Base-by-base conservation (phyloP, 306 rosid genomes). In the Glycine latifolia region DNA sequence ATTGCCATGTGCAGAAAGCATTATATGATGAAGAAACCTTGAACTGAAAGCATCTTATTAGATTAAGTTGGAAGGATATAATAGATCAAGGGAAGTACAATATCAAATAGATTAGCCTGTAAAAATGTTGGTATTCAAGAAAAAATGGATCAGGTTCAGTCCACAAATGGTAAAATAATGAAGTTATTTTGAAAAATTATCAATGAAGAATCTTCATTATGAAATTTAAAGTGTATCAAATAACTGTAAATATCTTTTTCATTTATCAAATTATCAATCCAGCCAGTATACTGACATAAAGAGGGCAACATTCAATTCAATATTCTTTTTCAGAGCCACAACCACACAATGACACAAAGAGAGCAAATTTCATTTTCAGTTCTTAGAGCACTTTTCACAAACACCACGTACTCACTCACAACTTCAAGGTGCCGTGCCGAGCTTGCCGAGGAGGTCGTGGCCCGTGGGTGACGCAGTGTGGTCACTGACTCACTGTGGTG, bases 201-300 rank as follows among this genome's bases (percentile, higher is more conserved):
- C 56, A 44, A 82, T 2, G 37, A 75, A 50, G 39, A 78, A 81
- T 8, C 59, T 41, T 31, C 78, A 59, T 16, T 12, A 68, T 63
- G 12, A 53, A 72, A 74, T n/a, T 65, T 55, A 62, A 78, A 83
- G 54, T 53, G 74, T 75, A 72, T 70, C 50, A 79, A 46, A 69
- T 62, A 82, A 85, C 49, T 58, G 71, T 59, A 78, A 54, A 47
- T 13, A 70, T 44, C 37, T 13, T 35, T 66, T 53, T 67, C 43
- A 66, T 43, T 46, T 16, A 70, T 16, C 62, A 77, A 71, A 56
- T 46, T 44, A 61, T 14, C 58, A 74, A 71, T 67, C 82, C 58
- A 49, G 75, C 85, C 72, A 52, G 77, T 87, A 73, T 93, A 95
- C 99, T 85, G 99, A 91, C 98, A 95, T 0, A 20, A 20, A 20